Conservation (phyloP, 2,329 filamentous ascomycete species). For the Elsinoe australis region DNA sequence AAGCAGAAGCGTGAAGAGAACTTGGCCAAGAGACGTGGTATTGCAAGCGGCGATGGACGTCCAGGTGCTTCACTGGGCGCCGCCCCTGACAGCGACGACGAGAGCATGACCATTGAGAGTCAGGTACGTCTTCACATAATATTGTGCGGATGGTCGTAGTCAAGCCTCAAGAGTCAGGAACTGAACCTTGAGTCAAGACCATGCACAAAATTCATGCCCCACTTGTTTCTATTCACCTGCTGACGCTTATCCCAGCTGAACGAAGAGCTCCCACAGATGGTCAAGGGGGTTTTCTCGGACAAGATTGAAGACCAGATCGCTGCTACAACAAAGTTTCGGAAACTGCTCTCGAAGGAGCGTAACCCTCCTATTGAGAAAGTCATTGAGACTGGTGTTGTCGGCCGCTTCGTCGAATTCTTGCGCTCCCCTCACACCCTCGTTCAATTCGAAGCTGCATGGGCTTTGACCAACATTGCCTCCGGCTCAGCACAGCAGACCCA, state of each 20-base stretch:
- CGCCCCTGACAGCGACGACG: conserved; percentile 94
- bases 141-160: too few species aligned
- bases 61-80: conserved; percentile 77
- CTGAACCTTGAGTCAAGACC: too few species aligned
- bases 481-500: conserved; percentile 96
- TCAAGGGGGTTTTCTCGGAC: conserved; percentile 94
- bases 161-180: too few species aligned
- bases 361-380: conserved; percentile 99
- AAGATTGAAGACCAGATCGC: conserved; percentile 97
- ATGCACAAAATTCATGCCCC: too few species aligned
- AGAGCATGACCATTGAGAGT: conserved; percentile 85
- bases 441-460: conserved; percentile 98
- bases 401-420: conserved; percentile 95
- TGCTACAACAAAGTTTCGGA: conserved; percentile 96
- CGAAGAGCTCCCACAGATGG: conserved; percentile 97
- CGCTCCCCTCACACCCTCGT: conserved; percentile 95
- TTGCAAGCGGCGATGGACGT: conserved; percentile 61
- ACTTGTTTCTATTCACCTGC: background rate
- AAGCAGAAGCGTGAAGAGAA: conserved; percentile 99
- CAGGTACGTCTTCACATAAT: conserved; percentile 83
- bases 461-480: conserved; percentile 97
- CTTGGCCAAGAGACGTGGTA: conserved; percentile 93
- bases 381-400: conserved; percentile 97
- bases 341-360: conserved; percentile 95
- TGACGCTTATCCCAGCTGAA: conserved; percentile 59